Base-by-base conservation (phyloP, 2,329 filamentous ascomycete species). In the Xylariaceae sp. region DNA sequence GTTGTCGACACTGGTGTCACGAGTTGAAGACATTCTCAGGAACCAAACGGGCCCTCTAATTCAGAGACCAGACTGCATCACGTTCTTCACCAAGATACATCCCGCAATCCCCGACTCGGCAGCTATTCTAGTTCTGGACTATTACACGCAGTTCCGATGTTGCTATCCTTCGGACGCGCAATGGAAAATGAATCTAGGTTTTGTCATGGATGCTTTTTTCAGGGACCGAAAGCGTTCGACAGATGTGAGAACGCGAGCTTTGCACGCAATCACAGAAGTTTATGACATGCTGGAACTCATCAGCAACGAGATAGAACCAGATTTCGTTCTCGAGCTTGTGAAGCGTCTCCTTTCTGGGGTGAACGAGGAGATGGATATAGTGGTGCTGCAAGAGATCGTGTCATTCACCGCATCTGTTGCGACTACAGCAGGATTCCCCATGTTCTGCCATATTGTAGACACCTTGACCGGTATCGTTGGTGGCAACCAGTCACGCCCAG, bases 131-230 rank as follows among this genome's bases (percentile, higher is more conserved):
- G 81, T 90, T 23, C 79, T 91, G 49, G 81, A 84, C 50, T 85
- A 89, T 69, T 88, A 87, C 64, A 80, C 82, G 57, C 83, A 89
- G 56, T 87, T 88, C 64, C 80, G 87, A 51, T 86, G 84, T 66
- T 88, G 89, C 66, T 88, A 87, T 50, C 88, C 88, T 2, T 89
- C 88, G 0, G 87, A 90, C 65, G 73, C 80, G 51, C 77, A 83
- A 42, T 92, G 88, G 88, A 80, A 88, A 62, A 74, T 80, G 2
- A 88, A 89, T 55, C 77, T 88, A 56, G 75, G 76, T 13, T 74
- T 83, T 30, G 79, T 91, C 1, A 71, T 90, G 13, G 76, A 82
- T 17, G 80, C 80, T 0, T 87, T 91, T 67, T 85, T 89, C 65
- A 80, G 81, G 48, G 83, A 89, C 66, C 78, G 78, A 37, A 76